phyloP scores from a whole-genome alignment of 768 basidiomycete species.

The Boletus vermiculosoides region DNA sequence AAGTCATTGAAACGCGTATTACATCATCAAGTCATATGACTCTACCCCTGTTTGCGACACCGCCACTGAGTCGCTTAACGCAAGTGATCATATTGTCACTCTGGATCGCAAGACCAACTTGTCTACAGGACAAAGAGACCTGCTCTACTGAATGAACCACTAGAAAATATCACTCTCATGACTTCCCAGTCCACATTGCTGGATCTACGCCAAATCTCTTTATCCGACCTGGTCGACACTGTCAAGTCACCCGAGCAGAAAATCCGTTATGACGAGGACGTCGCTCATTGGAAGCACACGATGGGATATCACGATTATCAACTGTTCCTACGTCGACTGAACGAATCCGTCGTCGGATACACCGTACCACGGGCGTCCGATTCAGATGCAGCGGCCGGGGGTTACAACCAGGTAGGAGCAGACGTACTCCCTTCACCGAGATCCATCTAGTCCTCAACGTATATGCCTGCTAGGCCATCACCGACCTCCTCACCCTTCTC shows the following conservation, averaged over 20 bases:
- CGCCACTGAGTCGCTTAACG: background rate
- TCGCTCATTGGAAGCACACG: constrained; percentile 68
- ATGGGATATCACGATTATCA: constrained; percentile 72
- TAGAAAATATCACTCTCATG: constrained; percentile 7
- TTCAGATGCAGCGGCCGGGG: background rate
- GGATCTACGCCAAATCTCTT: constrained; percentile 33
- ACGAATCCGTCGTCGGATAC: constrained; percentile 71
- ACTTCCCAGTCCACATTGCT: constrained; percentile 16
- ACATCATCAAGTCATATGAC: constrained; percentile 25
- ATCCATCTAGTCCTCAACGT: background rate
- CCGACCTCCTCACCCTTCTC: constrained; percentile 53
- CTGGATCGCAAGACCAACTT: background rate
- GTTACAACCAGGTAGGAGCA: constrained; percentile 20
- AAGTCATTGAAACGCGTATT: constrained; percentile 23
- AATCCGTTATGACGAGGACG: constrained; percentile 72
- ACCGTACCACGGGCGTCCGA: constrained; percentile 42
- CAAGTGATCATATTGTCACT: background rate
- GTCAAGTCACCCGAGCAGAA: constrained; percentile 42
- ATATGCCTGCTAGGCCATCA: constrained; percentile 41
- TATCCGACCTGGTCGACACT: constrained; percentile 20
- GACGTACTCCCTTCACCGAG: background rate
- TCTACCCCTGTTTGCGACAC: constrained; percentile 2
- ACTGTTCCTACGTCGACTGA: constrained; percentile 73
- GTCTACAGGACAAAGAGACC: background rate
- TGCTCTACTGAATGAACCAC: background rate